Evolutionary conservation across 139 green algal genomes (phyloP).

Genomic region (Chlorella vulgaris): DNA sequence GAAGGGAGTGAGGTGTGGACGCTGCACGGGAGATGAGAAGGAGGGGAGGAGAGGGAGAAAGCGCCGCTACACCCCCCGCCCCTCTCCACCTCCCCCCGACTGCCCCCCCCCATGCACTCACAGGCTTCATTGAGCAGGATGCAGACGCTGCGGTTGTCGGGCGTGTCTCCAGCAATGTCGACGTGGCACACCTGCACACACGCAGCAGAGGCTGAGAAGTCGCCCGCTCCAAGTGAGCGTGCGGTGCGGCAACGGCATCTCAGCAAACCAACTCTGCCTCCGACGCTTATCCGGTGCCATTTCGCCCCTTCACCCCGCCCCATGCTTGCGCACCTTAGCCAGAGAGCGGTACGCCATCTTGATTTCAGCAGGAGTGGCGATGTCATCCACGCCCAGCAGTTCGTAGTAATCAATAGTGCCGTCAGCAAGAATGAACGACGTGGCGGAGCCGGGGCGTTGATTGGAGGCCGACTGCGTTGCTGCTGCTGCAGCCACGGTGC

Average conservation of each 20-base stretch:
- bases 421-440: conserved; percentile 14
- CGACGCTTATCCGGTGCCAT: too few relatives aligned
- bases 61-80: too few relatives aligned
- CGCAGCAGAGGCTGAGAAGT: neutral
- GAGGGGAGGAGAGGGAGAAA: too few relatives aligned
- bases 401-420: conserved; percentile 79
- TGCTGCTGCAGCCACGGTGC: neutral
- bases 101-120: neutral
- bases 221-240: neutral
- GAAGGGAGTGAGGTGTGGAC: too few relatives aligned
- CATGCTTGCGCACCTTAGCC: conserved; percentile 46
- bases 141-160: conserved; percentile 80
- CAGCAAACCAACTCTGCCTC: too few relatives aligned
- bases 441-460: too few relatives aligned
- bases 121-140: conserved; percentile 86
- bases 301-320: too few relatives aligned
- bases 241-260: too few relatives aligned
- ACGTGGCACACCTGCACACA: conserved; percentile 66
- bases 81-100: too few relatives aligned
- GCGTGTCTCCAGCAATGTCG: conserved; percentile 65
- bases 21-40: too few relatives aligned
- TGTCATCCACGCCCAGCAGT: conserved; percentile 60
- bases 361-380: conserved; percentile 54
- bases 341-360: conserved; percentile 81
- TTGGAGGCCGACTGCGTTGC: neutral